Evolutionary conservation across 73 alveolate genomes (phyloP), one percentile per base, ranked within the genome.

Genomic region (Stentor roeselii): DNA sequence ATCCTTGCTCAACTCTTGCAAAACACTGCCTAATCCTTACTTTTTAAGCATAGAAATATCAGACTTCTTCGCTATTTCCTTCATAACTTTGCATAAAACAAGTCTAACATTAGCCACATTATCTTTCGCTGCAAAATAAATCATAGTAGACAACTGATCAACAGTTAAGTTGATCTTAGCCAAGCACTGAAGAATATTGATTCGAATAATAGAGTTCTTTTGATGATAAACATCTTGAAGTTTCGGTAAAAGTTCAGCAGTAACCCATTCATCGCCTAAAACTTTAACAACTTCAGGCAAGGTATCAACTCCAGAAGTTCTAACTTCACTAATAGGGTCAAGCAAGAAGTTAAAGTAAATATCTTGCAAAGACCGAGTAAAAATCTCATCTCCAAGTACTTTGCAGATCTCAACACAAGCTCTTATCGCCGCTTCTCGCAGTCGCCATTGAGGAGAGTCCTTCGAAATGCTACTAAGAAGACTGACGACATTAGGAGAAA

Each of bases 371-470:
- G 82, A 85, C 86, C 86, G 90, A 78, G 86, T 83, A 94, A 96
- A 96, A n/a, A 87, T 96, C 97, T 98, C 84, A 82, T 60, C 1
- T 59, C 37, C n/a, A n/a, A n/a, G n/a, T n/a, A n/a, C n/a, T n/a
- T n/a, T 58, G 14, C 74, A 14, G 14, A 58, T 58, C 27, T 14
- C 92, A 85, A 97, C 98, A 37, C 94, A 80, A 35, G 97, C 80
- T 60, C 91, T 94, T 87, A 90, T 90, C 67, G 95, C 97, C 41
- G 96, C 95, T 89, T 89, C 92, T 86, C 99, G 88, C 15, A 96
- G 98, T 90, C 99, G 91, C 98, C 98, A 96, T 88, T 96, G 95
- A 58, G n/a, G n/a, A n/a, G 97, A 91, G 88, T 96, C 99, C 83
- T 92, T 94, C 84, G 95, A 93, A 94, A 92, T 89, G 77, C 87